Base-by-base conservation (phyloP, 345 rosid genomes). In the Brassica juncea region DNA sequence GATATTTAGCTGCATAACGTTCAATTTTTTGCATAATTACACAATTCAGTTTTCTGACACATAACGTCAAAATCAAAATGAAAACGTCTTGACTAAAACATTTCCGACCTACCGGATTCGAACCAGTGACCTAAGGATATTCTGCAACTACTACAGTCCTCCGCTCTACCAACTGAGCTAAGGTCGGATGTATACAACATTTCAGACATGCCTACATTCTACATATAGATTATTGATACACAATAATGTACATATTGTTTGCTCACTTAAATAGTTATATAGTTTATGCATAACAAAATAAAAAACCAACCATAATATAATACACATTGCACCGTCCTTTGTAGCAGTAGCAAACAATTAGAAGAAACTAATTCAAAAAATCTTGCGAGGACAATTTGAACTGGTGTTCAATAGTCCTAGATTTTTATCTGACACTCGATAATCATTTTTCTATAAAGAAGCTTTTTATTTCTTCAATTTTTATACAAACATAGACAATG, bases 101-200 rank as follows among this genome's bases (percentile, higher is more conserved):
- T 5, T 61, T 86, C 88, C 83, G 86, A 82, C 86, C 90, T 88
- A 83, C 87, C 87, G 86, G 84, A 88, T 87, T 88, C 90, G 86
- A 88, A 86, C 87, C 85, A 74, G 86, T 83, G 92, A 88, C 88
- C 86, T 86, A 88, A 86, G 61, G 61, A 55, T 55, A 19, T 66
- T 23, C 60, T 57, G 70, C 67, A 12, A 19, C 84, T 0, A 88
- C 92, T 94, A 94, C 94, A 90, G 93, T 92, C 93, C 98, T 92
- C 98, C 90, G 93, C 97, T 88, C 94, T 94, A 59, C 93, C 94
- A 94, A 86, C 94, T 89, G 86, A 94, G 95, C 96, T 89, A 90
- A 90, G 91, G 92, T 89, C 93, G 21, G 66, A 28, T 28, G 10
- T 57, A 21, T 57, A 57, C 3, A 23, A 57, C 10, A 19, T 8